Percentiles rank a stretch among this genome's conserved stretches.
phyloP scores from a whole-genome alignment of 805 yeast species.

The Suhomyces sp. region DNA sequence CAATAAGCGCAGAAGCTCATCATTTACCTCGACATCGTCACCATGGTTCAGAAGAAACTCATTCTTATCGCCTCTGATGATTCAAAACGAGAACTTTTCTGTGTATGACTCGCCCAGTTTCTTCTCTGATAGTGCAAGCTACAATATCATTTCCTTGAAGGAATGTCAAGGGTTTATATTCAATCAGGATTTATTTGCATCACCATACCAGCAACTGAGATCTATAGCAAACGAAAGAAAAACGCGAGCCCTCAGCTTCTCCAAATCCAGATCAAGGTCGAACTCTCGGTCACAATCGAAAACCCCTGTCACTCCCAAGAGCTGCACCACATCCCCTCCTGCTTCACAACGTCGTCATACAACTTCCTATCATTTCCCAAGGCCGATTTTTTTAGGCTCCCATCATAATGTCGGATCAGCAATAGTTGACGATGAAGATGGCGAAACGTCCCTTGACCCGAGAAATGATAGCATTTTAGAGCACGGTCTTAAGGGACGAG shows the following conservation, averaged over 20 bases:
- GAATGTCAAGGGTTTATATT: slow-evolving; percentile 75
- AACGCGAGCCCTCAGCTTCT: slow-evolving; percentile 21
- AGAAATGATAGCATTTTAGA: neutral
- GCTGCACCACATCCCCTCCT: slow-evolving; percentile 1
- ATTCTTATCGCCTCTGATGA: slow-evolving; percentile 56
- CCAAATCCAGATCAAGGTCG: slow-evolving; percentile 9
- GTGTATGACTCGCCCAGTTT: slow-evolving; percentile 48
- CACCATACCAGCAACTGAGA: slow-evolving; percentile 59
- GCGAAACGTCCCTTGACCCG: neutral
- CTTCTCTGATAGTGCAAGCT: slow-evolving; percentile 23
- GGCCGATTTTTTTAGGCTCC: slow-evolving; percentile 18
- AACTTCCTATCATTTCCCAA: slow-evolving; percentile 25
- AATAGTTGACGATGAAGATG: slow-evolving; percentile 7
- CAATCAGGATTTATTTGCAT: slow-evolving; percentile 75
- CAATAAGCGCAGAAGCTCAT: slow-evolving; percentile 5
- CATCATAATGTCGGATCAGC: slow-evolving; percentile 11
- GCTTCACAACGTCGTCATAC: slow-evolving; percentile 21
- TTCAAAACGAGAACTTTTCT: slow-evolving; percentile 51
- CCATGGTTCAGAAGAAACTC: slow-evolving; percentile 57
- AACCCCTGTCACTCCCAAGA: neutral
- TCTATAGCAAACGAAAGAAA: slow-evolving; percentile 33
- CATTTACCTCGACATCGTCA: slow-evolving; percentile 38
- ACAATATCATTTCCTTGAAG: slow-evolving; percentile 43
- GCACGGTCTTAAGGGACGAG: neutral
- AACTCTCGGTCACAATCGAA: slow-evolving; percentile 4